Base-by-base conservation (phyloP, 441 rosid genomes). In the Jatropha multifida region DNA sequence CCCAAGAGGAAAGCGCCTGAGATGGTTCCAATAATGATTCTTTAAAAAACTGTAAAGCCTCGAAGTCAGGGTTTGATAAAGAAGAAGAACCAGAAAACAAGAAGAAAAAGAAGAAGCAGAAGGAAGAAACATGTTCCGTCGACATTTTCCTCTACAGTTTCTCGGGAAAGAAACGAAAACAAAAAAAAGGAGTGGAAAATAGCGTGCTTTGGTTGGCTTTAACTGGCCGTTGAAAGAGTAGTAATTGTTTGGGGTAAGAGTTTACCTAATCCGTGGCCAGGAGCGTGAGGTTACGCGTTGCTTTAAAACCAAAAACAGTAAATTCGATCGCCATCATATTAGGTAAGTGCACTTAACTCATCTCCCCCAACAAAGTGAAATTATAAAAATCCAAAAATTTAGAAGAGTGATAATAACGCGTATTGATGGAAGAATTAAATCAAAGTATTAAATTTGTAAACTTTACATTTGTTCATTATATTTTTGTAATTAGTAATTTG, bases 31-130 rank as follows among this genome's bases (percentile, higher is more conserved):
- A 41, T 41, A 77, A 54, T 5, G 83, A 82, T 7, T 76, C 41
- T 40, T 83, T 83, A 80, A 86, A 86, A 54, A 67, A 78, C 38
- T 78, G 77, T 4, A 86, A 75, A 8, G 82, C 73, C 40, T 26
- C 12, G 17, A 20, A 74, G 61, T 85, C 86, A 2, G 68, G 13
- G 10, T 20, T 62, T 1, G 83, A 69, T 7, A 18, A 23, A 13
- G 5, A 69, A 69, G 14, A 0, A 32, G 56, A 79, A 71, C 26
- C 74, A 17, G 41, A 73, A 9, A 68, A 13, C 77, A 46, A 68
- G 23, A 62, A 62, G 20, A 10, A 40, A 2, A 74, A 74, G 73
- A 55, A 60, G 70, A 41, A 44, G 18, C 2, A n/a, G 7, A 68
- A 74, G 76, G 38, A 20, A 61, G 49, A 51, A 3, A 32, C 0